Base-by-base conservation (phyloP, 2,329 filamentous ascomycete species). In the Colletotrichum sp. region DNA sequence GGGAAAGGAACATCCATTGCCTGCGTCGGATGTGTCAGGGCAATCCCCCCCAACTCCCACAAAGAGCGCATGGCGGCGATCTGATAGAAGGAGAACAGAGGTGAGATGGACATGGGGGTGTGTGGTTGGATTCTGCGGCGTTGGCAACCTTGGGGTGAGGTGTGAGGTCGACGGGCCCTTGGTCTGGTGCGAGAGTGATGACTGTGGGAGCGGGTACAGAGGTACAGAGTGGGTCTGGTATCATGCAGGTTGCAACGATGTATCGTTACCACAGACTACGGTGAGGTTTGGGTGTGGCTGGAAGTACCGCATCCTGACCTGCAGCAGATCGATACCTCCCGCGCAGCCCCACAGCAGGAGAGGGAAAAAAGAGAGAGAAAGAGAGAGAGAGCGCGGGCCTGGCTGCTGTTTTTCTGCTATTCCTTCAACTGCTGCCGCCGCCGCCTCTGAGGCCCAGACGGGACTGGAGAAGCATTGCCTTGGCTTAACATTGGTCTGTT, bases 141-240 rank as follows among this genome's bases (percentile, higher is more conserved):
- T 76, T 69, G 66, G 67, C 71, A 71, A 66, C 48, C 71, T 74
- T 76, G 66, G 70, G 71, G 60, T 60, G 74, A 76, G 71, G 74
- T 76, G 71, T 76, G 74, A 74, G 70, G 73, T 75, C 43, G 73
- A 57, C 63, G 38, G 69, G 58, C 71, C 60, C 71, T 70, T 70
- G 74, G 58, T 57, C 57, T 75, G 63, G 69, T 75, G 74, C 52
- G 36, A 71, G 52, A 76, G 71, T 66, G 66, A 76, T 76, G 66
- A 76, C 74, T 74, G 74, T 61, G 72, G 71, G 71, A 71, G 74
- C 74, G 71, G 74, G 71, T 76, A 71, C 74, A 52, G 60, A 71
- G 36, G 71, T 61, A 76, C 72, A 43, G 24, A 43, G 71, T 76
- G 74, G 74, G 52, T 71, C 65, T 38, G 6, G 74, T 76, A 76